These are phyloP conservation scores for Lachancea sp. DNA, from an alignment of 805 yeast genomes.

Conservation along the genomic window DNA sequence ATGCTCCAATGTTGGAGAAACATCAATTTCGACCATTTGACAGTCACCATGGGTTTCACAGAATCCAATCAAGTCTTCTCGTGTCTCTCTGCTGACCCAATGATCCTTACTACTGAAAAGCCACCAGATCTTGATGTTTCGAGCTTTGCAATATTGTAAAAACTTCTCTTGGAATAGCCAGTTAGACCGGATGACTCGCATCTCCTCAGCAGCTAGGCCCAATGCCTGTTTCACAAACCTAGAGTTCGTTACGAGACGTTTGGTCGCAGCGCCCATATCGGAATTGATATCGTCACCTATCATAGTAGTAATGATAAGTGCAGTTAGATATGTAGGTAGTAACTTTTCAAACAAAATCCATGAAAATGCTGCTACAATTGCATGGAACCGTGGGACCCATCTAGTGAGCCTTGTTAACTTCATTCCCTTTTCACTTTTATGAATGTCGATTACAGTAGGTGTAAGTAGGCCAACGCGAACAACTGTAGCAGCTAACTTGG, in stretches of 20 bases:
- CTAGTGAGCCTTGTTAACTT: conserved; percentile 26
- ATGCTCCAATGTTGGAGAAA: conserved; percentile 41
- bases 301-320: conserved; percentile 21
- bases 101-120: conserved; percentile 55
- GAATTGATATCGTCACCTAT: conserved; percentile 23
- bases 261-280: conserved; percentile 37
- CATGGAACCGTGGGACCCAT: conserved; percentile 28
- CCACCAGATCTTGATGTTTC: conserved; percentile 40
- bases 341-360: conserved; percentile 20
- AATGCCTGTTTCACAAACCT: conserved; percentile 48
- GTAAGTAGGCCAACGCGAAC: conserved; percentile 54
- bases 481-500: conserved; percentile 25
- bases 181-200: conserved; percentile 44
- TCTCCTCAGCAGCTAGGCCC: conserved; percentile 54
- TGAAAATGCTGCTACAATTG: conserved; percentile 27
- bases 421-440: conserved; percentile 39
- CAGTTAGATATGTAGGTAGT: conserved; percentile 27
- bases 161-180: conserved; percentile 46
- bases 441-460: conserved; percentile 64
- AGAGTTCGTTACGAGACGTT: conserved; percentile 37
- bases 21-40: conserved; percentile 27
- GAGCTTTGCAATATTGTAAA: conserved; percentile 28
- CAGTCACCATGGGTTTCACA: conserved; percentile 28
- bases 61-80: conserved; percentile 37
- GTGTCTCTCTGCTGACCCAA: conserved; percentile 55